These are phyloP conservation scores for Neolentinus lepideus DNA, from an alignment of 1,284 basidiomycete genomes.

Conservation along the genomic window DNA sequence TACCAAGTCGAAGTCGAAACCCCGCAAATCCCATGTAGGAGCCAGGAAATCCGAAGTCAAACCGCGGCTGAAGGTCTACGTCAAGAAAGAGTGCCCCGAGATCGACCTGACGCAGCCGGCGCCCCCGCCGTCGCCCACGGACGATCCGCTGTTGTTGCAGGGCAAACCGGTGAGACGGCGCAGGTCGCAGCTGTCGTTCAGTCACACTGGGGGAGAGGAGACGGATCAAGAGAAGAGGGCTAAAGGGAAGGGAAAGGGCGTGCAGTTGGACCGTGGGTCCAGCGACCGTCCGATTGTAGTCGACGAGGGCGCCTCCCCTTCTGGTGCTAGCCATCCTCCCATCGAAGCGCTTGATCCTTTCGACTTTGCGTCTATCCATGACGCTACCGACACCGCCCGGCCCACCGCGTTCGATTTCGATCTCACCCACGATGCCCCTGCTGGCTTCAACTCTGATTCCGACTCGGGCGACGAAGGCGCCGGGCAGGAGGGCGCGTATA, in stretches of 20 bases:
- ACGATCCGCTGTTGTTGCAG: constrained; percentile 62
- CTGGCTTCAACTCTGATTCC: constrained; percentile 1
- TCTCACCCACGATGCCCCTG: neutral
- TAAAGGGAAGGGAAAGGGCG: constrained; percentile 4
- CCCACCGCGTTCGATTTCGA: neutral
- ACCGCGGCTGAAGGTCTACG: constrained; percentile 23
- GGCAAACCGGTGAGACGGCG: constrained; percentile 24
- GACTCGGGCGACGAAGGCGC: constrained; percentile 20
- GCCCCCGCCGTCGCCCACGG: constrained; percentile 64
- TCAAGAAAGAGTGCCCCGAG: constrained; percentile 61
- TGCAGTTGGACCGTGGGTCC: constrained; percentile 10
- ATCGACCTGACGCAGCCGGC: constrained; percentile 49
- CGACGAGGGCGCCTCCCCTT: constrained; percentile 14
- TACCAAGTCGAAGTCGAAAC: constrained; percentile 24
- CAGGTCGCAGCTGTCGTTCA: neutral
- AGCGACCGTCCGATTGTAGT: constrained; percentile 10
- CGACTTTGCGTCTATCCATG: neutral
- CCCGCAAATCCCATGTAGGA: constrained; percentile 19
- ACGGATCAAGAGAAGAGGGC: constrained; percentile 4
- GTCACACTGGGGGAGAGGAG: constrained; percentile 3
- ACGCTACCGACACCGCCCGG: neutral
- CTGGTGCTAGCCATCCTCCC: no score
- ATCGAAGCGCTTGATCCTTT: neutral
- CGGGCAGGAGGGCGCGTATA: constrained; percentile 62
- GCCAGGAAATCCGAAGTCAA: constrained; percentile 21